phyloP scores from a whole-genome alignment of 2,329 filamentous ascomycete species.

The Venturia oleaginea region DNA sequence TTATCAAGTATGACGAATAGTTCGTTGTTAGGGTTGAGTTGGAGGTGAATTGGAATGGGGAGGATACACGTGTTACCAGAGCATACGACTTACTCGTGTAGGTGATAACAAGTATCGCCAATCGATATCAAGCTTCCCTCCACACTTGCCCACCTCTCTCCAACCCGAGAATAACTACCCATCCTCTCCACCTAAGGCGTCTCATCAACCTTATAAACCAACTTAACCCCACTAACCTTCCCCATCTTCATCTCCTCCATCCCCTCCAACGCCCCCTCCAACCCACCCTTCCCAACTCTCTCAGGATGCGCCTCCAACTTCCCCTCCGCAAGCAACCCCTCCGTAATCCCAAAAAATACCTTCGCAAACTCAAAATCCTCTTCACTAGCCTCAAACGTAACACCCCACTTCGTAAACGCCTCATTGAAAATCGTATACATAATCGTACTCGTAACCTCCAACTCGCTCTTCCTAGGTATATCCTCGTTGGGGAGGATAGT shows the following conservation, averaged over 20 bases:
- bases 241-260: conserved; percentile 34
- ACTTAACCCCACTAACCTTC: conserved; percentile 39
- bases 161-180: too few species aligned
- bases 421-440: conserved; percentile 37
- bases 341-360: conserved; percentile 32
- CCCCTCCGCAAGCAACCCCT: conserved; percentile 32
- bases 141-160: too few species aligned
- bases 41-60: too few species aligned
- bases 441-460: conserved; percentile 27
- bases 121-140: too few species aligned
- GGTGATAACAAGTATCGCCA: too few species aligned
- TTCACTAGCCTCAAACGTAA: conserved; percentile 23
- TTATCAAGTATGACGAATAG: too few species aligned
- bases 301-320: conserved; percentile 37
- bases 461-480: conserved; percentile 25
- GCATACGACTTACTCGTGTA: too few species aligned
- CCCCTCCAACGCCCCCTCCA: conserved; percentile 37
- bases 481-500: conserved; percentile 33
- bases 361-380: conserved; percentile 37
- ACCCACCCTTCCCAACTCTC: conserved; percentile 32
- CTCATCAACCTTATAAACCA: conserved; percentile 36
- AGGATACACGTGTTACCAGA: too few species aligned
- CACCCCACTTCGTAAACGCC: conserved; percentile 24
- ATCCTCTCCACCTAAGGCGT: neutral
- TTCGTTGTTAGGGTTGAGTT: too few species aligned